These are phyloP conservation scores for Colletotrichum tabaci DNA, from an alignment of 2,329 filamentous ascomycete species.

Conservation along the genomic window DNA sequence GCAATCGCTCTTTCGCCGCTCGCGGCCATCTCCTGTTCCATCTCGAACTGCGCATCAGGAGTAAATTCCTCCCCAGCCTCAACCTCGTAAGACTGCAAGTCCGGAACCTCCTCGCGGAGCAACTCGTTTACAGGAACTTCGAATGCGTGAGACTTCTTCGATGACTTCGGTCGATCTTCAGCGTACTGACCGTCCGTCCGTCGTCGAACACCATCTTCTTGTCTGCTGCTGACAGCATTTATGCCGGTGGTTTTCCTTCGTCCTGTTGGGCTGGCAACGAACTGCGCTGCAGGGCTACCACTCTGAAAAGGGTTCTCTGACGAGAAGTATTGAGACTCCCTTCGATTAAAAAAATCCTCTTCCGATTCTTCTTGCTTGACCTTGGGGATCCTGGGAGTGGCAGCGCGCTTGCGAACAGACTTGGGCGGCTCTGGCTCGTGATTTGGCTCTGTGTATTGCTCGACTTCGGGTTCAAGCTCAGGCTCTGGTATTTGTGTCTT, in stretches of 20 bases:
- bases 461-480: slow-evolving; percentile 20
- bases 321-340: slow-evolving; percentile 74
- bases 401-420: slow-evolving; percentile 66
- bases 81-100: slow-evolving; percentile 53
- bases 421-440: slow-evolving; percentile 59
- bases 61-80: slow-evolving; percentile 94
- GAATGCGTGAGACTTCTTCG: slow-evolving; percentile 66
- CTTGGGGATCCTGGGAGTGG: slow-evolving; percentile 60
- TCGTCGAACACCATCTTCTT: slow-evolving; percentile 58
- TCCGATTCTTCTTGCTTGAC: slow-evolving; percentile 68
- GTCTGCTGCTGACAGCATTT: slow-evolving; percentile 5
- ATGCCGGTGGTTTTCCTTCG: slow-evolving; percentile 65
- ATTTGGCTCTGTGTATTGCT: slow-evolving; percentile 70
- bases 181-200: slow-evolving; percentile 55
- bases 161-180: slow-evolving; percentile 39
- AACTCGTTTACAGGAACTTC: slow-evolving; percentile 67
- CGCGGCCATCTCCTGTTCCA: slow-evolving; percentile 77
- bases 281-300: slow-evolving; percentile 78
- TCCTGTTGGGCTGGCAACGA: slow-evolving; percentile 62
- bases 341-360: slow-evolving; percentile 58
- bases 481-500: slow-evolving; percentile 68
- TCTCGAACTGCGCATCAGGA: slow-evolving; percentile 87
- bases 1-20: slow-evolving; percentile 64
- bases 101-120: slow-evolving; percentile 52
- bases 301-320: slow-evolving; percentile 94